Base-by-base conservation (phyloP, 345 rosid species). In the Erodium maritimum region DNA sequence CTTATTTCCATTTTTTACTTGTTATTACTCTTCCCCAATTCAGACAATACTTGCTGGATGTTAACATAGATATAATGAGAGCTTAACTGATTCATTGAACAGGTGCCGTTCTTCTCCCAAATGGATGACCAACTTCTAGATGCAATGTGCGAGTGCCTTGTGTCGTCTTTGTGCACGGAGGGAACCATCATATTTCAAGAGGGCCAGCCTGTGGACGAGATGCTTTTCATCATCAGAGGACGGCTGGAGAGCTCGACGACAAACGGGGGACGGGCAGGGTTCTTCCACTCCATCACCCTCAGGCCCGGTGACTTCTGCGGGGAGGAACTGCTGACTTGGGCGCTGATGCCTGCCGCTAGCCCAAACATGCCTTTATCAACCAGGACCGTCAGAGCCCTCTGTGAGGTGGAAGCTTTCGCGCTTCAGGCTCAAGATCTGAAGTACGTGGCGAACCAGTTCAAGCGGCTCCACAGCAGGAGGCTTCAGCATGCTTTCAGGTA, bases 41-140 rank as follows among this genome's bases (percentile, higher is more conserved):
- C n/a, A n/a, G n/a, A n/a, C n/a, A n/a, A n/a, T n/a, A n/a, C n/a
- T n/a, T n/a, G n/a, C n/a, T n/a, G n/a, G n/a, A n/a, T n/a, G n/a
- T n/a, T n/a, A n/a, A n/a, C n/a, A n/a, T n/a, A n/a, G n/a, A 11
- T 6, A 37, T 42, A 14, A 42, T 42, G 48, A 29, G 8, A 8
- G 34, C 34, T 3, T 3, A 3, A 29, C 48, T 42, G 16, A 42
- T 67, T 56, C 23, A 45, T 55, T 65, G 50, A 23, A 56, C 69
- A 93, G 95, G 97, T 93, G 20, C 90, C 97, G 5, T 89, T 93
- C 73, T 89, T 93, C 67, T 66, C 99, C 45, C 95, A 87, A 78
- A 83, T 89, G 96, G 96, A 87, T 66, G 90, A 78, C 60, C 99
- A 89, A 68, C 90, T 93, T 67, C 91, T 93, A 8, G 95, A 93